Conservation (phyloP, 805 yeast species). For the Wickerhamiella shivajii region DNA sequence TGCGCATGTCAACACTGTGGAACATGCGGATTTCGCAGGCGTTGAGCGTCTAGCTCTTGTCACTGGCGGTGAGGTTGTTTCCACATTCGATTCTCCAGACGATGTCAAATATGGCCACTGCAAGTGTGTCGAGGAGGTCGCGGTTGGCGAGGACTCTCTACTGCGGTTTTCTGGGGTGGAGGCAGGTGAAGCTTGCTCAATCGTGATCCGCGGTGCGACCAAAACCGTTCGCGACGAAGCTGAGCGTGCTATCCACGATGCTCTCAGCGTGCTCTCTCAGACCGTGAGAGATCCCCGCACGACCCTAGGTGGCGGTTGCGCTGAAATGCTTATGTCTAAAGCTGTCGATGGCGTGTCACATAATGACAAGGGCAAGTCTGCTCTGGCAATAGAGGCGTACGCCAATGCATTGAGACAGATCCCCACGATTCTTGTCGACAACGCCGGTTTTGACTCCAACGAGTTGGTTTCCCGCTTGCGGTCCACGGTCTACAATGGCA, state of each 20-base stretch:
- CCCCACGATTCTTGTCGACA: conserved; percentile 91
- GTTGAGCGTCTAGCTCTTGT: conserved; percentile 91
- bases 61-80: conserved; percentile 96
- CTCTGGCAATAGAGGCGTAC: conserved; percentile 87
- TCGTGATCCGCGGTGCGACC: conserved; percentile 93
- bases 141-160: conserved; percentile 85
- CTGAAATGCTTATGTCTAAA: conserved; percentile 92
- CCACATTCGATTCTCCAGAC: conserved; percentile 89
- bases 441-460: conserved; percentile 91
- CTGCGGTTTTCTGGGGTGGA: conserved; percentile 90
- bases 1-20: conserved; percentile 75
- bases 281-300: conserved; percentile 88
- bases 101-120: conserved; percentile 76
- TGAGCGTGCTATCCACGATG: conserved; percentile 93
- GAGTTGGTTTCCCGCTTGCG: conserved; percentile 84
- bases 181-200: conserved; percentile 91
- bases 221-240: conserved; percentile 94
- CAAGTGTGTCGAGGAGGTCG: conserved; percentile 76
- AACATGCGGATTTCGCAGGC: conserved; percentile 97
- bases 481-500: conserved; percentile 82
- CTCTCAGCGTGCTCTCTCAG: conserved; percentile 86
- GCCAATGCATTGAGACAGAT: conserved; percentile 88
- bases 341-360: conserved; percentile 91
- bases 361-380: conserved; percentile 81
- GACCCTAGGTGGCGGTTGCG: conserved; percentile 87